Evolutionary conservation across 371 early-diverging fungal species (phyloP), one percentile per base, ranked within the genome.

Genomic region (Mycotypha africana): DNA sequence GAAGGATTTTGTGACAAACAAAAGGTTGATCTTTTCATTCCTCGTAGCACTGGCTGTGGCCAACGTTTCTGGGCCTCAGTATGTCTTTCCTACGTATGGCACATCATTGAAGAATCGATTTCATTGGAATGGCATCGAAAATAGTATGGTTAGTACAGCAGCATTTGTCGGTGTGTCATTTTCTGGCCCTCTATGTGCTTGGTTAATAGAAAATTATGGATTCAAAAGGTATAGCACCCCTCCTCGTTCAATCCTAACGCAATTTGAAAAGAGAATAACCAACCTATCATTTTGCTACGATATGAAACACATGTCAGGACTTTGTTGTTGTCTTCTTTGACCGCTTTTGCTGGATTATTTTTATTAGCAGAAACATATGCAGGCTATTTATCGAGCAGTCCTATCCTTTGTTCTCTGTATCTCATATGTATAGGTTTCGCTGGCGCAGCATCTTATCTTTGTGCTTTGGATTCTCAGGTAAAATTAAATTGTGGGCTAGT

Each of bases 121-220:
- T 47, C 54, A 56, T 15, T 73, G 74, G 74, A 46, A 60, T 17
- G 60, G 69, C 2, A 17, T 73, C 1, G 67, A 68, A 31, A 73
- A 73, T 37, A 73, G 74, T 45, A 49, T 73, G 19, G 74, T 69
- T 44, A 65, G 74, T 37, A 73, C 74, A 19, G 65, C 74, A 11
- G 59, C 60, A 5, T 73, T 73, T 47, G 49, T 73, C 8, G 74
- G 74, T 21, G 62, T 69, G 3, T 66, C 67, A 1, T 73, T 68
- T 40, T 73, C 74, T 12, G 69, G 74, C 1, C 74, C 74, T n/a
- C 30, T 68, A n/a, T 60, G 58, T 48, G 67, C 74, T 3, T 64
- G 56, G 58, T 14, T 68, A 42, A 46, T 69, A 14, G 69, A 66
- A 28, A 55, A 49, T 2, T 42, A 60, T 5, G 65, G 65, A 7